Evolutionary conservation across 2,329 filamentous ascomycete genomes (phyloP), one percentile per base, ranked within the genome.

Genomic region (Aspergillus sp.): DNA sequence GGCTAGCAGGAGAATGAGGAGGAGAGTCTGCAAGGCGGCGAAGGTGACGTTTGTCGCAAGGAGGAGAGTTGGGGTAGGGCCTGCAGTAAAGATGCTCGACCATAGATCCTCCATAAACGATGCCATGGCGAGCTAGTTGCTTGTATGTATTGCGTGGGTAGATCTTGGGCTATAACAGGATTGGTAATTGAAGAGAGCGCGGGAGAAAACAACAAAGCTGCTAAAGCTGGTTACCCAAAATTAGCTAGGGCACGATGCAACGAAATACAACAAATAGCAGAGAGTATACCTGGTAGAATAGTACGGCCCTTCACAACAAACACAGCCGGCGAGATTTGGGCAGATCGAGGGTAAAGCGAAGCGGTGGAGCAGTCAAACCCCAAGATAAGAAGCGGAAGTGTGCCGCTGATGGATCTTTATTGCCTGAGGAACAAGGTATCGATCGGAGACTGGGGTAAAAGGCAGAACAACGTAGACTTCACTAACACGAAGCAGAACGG

Each of bases 31-130:
- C 17, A 99, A 87, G 43, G 86, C 85, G 62, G 87, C 92, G 74
- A 99, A 99, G 60, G 90, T 88, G 71, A 82, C 86, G 77, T 99
- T 98, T 58, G 95, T 96, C 59, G 95, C 95, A 70, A 93, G 79
- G 56, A 98, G 84, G 63, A 99, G 86, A 48, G 90, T 90, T 14
- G 91, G 91, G 1, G 93, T 97, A 47, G 93, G 86, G 57, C 95
- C 95, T 1, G 93, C 90, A 5, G 89, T 95, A 83, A 98, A 97
- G 81, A 98, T 87, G 70, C 91, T 96, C 72, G 90, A 85, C 90
- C 91, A 96, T 60, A 97, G 88, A 65, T 93, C 86, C 70, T 86
- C 82, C 62, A 96, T 69, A 75, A 88, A 88, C 65, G 73, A 77
- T 41, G 73, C 72, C 77, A 80, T 80, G 62, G 52, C 64, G 57